phyloP scores from a whole-genome alignment of 2,329 filamentous ascomycete species.

The Colletotrichum lupini region DNA sequence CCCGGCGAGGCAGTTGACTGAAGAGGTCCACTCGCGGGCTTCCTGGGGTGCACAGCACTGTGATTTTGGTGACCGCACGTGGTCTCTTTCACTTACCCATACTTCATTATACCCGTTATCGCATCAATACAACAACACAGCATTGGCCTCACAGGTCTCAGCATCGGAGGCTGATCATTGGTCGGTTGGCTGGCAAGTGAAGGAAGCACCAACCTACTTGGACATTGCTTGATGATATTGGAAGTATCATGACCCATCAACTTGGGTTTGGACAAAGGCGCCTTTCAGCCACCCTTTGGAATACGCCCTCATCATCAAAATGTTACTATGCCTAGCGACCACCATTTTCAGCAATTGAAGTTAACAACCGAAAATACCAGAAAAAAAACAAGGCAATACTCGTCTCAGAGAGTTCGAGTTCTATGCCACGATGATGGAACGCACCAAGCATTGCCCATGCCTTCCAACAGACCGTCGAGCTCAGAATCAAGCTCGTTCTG shows the following conservation, averaged over 20 bases:
- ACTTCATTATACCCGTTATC: not conserved
- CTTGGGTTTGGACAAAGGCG: not conserved
- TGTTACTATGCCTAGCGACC: not conserved
- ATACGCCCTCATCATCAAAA: not conserved
- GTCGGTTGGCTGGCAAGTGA: not conserved
- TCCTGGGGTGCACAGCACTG: not conserved
- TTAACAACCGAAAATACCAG: not conserved
- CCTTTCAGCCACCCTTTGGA: not conserved
- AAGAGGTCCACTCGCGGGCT: not conserved
- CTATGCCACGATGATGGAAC: not conserved
- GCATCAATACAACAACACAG: not conserved
- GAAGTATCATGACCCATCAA: not conserved
- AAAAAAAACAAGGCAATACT: not conserved
- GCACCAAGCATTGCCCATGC: not conserved
- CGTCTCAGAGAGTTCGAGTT: not conserved
- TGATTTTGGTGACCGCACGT: not conserved
- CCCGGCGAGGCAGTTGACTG: constrained; percentile 21
- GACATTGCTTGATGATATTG: not conserved
- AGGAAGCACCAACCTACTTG: not conserved
- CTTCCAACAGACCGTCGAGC: not conserved
- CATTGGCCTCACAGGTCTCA: not conserved
- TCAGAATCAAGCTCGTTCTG: not conserved
- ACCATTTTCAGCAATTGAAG: not conserved
- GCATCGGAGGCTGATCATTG: not conserved
- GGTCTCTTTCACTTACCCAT: not conserved